Evolutionary conservation across 306 rosid species (phyloP).

Genomic region (Prinsepia uniflora): DNA sequence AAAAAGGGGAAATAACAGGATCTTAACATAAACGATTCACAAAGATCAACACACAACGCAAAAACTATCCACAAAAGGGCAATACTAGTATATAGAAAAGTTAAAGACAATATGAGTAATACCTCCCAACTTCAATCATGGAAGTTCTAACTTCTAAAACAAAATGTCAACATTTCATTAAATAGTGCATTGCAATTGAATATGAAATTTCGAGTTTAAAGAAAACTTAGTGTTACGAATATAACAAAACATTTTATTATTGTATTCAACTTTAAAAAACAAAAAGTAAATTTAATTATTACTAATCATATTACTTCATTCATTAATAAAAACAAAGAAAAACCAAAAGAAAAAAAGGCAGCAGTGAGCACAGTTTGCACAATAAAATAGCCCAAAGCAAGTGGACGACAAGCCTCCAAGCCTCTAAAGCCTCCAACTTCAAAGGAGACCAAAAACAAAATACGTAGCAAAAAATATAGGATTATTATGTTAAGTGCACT

Average conservation of each 20-base stretch:
- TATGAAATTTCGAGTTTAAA: background rate
- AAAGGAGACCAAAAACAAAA: conserved; percentile 27
- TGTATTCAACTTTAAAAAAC: too few species aligned
- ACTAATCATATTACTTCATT: background rate
- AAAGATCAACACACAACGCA: too few species aligned
- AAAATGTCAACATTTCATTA: background rate
- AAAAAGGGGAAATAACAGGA: too few species aligned
- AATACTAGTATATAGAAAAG: too few species aligned
- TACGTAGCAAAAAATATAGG: background rate
- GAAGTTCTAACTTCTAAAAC: background rate
- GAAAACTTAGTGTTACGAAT: too few species aligned
- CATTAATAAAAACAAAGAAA: background rate
- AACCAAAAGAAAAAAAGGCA: background rate
- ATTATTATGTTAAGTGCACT: too few species aligned
- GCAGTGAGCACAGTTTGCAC: background rate
- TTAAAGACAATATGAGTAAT: background rate
- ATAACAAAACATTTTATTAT: too few species aligned
- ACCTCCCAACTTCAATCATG: background rate
- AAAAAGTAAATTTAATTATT: too few species aligned
- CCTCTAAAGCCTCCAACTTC: conserved; percentile 35
- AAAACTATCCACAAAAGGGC: too few species aligned
- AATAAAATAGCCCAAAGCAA: background rate
- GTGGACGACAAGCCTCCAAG: conserved; percentile 25
- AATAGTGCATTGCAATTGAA: too few species aligned
- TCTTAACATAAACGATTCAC: too few species aligned